Base-by-base conservation (phyloP, 2,329 filamentous ascomycete genomes). In the Elsinoe necatrix region DNA sequence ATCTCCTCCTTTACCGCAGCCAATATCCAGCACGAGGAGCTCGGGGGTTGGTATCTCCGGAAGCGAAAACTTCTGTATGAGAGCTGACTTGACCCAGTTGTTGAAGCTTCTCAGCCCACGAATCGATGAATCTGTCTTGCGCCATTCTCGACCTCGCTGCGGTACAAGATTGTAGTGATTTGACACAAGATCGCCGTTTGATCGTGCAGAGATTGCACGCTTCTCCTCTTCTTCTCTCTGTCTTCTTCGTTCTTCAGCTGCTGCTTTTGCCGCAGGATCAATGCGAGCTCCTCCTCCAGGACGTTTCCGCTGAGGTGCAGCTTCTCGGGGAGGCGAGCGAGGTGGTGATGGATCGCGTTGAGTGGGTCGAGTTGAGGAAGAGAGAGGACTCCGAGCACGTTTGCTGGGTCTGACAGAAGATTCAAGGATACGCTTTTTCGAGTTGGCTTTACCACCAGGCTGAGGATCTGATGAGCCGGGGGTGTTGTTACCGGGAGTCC, bases 81-180 rank as follows among this genome's bases (percentile, higher is more conserved):
- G 82, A 51, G 88, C 92, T 68, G 89, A 95, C 77, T 98, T 98
- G 73, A 98, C 82, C 93, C 93, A 98, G 72, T 98, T 98, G 75
- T 98, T 98, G 77, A 95, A 93, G 63, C 87, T 89, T 55, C 93
- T 83, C 55, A 98, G 76, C 0, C 93, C 93, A 73, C 95, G 95
- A 76, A 98, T 98, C 66, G 88, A 86, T 71, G 88, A 95, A 66
- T 95, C 90, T 5, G 89, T 95, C 69, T 87, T 89, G 51, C 93
- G 83, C 92, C 93, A 98, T 66, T 96, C 90, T 55, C 92, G 83
- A 11, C 93, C 93, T 27, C 91, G 83, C 74, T 98, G 87, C 0
- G 92, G 92, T 0, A 97, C 92, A 35, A 87, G 85, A 72, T 98
- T 98, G 78, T 98, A 98, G 72, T 96, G 92, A 62, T 95, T 85